phyloP scores from a whole-genome alignment of 179 eudicot species.

The Carnegiea gigantea region DNA sequence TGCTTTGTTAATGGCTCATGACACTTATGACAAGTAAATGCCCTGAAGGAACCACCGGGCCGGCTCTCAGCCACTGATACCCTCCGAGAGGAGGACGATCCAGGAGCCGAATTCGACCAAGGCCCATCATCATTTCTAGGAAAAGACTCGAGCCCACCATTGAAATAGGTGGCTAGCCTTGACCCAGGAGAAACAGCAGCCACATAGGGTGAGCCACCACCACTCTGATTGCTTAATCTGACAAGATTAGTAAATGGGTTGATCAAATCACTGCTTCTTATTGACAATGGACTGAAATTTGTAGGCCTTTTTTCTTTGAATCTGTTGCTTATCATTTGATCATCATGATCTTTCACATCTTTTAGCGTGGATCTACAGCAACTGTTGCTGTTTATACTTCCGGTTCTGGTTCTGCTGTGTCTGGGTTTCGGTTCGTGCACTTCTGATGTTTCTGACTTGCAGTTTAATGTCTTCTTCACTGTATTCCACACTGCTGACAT shows the following conservation, averaged over 20 bases:
- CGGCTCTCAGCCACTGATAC: too few relatives aligned
- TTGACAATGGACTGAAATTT: conserved; percentile 46
- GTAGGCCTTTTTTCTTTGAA: conserved; percentile 28
- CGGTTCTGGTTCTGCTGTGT: neutral
- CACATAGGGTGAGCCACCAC: conserved; percentile 28
- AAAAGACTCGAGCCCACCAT: conserved; percentile 26
- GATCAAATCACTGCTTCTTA: conserved; percentile 53
- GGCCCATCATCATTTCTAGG: conserved; percentile 17
- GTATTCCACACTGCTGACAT: conserved; percentile 60
- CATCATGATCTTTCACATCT: conserved; percentile 29
- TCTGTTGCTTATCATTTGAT: conserved; percentile 35
- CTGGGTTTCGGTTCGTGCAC: conserved; percentile 41
- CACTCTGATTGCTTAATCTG: conserved; percentile 25
- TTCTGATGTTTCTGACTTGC: conserved; percentile 44
- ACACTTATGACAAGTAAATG: conserved; percentile 51
- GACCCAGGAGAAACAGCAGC: conserved; percentile 41
- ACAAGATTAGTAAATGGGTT: conserved; percentile 37
- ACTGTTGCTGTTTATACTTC: conserved; percentile 12
- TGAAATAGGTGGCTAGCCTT: conserved; percentile 15
- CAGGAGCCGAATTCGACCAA: neutral
- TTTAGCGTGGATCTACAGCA: conserved; percentile 33
- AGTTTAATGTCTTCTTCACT: conserved; percentile 48
- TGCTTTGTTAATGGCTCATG: conserved; percentile 58
- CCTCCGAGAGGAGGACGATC: neutral
- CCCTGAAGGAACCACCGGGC: conserved; percentile 24